phyloP scores from a whole-genome alignment of 163 green algal species.

The Chlamydomonas reinhardtii region DNA sequence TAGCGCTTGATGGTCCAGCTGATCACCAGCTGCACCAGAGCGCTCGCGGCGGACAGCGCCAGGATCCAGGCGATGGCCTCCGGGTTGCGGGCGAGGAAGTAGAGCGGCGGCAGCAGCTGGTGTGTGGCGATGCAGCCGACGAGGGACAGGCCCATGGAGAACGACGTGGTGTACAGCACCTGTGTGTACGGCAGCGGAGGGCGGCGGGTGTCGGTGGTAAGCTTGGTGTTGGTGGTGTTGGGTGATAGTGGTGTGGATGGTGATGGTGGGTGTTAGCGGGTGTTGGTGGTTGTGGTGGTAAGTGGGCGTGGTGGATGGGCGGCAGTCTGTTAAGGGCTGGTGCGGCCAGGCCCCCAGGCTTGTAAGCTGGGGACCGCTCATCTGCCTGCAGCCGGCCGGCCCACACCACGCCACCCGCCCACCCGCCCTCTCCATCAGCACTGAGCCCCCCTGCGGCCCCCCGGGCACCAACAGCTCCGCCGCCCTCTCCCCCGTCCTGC shows the following conservation, averaged over 20 bases:
- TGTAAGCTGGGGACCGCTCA: too few relatives aligned
- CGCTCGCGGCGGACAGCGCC: conserved; percentile 75
- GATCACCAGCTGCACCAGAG: conserved; percentile 88
- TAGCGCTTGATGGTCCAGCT: conserved; percentile 92
- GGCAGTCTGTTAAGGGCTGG: too few relatives aligned
- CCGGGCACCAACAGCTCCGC: background rate
- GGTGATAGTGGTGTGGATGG: too few relatives aligned
- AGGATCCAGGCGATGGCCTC: conserved; percentile 85
- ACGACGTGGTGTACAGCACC: conserved; percentile 60
- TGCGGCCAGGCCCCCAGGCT: too few relatives aligned
- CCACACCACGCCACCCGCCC: too few relatives aligned
- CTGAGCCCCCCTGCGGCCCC: too few relatives aligned
- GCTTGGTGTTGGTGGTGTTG: too few relatives aligned
- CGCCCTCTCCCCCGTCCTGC: background rate
- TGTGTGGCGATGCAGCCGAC: conserved; percentile 75
- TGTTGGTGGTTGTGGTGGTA: too few relatives aligned
- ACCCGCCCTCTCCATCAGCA: too few relatives aligned
- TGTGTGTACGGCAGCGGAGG: background rate
- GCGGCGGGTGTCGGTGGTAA: background rate
- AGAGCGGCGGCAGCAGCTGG: conserved; percentile 80
- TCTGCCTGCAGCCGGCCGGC: too few relatives aligned
- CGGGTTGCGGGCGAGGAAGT: conserved; percentile 86
- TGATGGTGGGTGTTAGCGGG: too few relatives aligned
- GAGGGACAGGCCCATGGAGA: conserved; percentile 56
- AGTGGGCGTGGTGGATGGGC: too few relatives aligned